Conservation (phyloP, 805 yeast genomes). For the Cyberlindnera mycetangii region DNA sequence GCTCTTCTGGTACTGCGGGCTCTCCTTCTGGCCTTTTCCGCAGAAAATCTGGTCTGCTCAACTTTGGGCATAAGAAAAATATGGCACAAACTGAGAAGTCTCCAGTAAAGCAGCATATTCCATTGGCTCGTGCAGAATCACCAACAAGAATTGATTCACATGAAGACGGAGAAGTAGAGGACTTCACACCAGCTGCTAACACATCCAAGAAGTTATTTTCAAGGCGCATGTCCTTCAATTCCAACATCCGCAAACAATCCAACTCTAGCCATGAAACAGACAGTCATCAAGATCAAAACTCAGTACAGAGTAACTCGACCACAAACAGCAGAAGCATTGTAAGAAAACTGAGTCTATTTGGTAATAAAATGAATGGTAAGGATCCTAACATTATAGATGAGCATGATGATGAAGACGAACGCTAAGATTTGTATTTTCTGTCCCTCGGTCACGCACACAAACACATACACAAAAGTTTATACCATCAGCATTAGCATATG, state of each 20-base stretch:
- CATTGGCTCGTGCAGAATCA: slow-evolving; percentile 9
- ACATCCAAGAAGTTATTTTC: slow-evolving; percentile 23
- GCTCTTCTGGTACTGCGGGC: slow-evolving; percentile 9
- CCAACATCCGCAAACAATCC: slow-evolving; percentile 22
- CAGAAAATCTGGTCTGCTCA: slow-evolving; percentile 33
- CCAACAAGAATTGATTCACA: slow-evolving; percentile 15
- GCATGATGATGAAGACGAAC: slow-evolving; percentile 17
- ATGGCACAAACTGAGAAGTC: slow-evolving; percentile 17
- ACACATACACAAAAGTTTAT: no score
- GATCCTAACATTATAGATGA: slow-evolving; percentile 22
- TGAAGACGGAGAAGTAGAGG: slow-evolving; percentile 23
- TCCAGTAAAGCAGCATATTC: slow-evolving; percentile 16
- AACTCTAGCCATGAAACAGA: slow-evolving; percentile 18
- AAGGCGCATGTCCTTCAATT: slow-evolving; percentile 19
- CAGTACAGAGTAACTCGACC: slow-evolving; percentile 15
- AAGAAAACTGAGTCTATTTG: slow-evolving; percentile 26
- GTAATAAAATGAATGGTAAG: slow-evolving; percentile 15
- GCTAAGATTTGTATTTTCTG: no score
- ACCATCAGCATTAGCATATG: no score
- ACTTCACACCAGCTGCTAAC: slow-evolving; percentile 11
- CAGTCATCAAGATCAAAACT: slow-evolving; percentile 5
- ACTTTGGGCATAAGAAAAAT: slow-evolving; percentile 30
- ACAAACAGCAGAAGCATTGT: slow-evolving; percentile 21
- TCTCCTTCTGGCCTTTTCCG: slow-evolving; percentile 37
- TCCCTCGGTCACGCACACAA: no score